A percentile compares a stretch with the other conserved stretches of the same genome.
These are phyloP conservation scores for Candida qinlingensis DNA, from an alignment of 805 yeast genomes.

Conservation along the genomic window DNA sequence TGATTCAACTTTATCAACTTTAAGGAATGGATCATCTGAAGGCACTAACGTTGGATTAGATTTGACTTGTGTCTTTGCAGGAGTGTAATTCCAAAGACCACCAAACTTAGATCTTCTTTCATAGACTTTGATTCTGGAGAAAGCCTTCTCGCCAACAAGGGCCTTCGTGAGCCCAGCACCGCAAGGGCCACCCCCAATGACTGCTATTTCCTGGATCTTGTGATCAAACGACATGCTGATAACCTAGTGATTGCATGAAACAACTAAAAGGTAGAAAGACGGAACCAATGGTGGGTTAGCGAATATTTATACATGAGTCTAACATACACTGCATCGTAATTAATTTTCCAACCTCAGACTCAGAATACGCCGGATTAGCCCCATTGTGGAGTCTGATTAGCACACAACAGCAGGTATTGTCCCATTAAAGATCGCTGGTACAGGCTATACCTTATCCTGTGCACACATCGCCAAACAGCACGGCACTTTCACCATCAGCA, in stretches of 20 bases:
- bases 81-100: constrained; percentile 68
- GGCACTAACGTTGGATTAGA: constrained; percentile 22
- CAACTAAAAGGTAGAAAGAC: too few relatives aligned
- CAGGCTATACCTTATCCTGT: too few relatives aligned
- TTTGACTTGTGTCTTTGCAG: constrained; percentile 10
- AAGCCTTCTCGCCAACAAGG: constrained; percentile 43
- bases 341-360: too few relatives aligned
- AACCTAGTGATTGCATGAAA: neutral
- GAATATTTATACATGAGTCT: too few relatives aligned
- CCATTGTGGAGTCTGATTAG: too few relatives aligned
- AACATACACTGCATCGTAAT: too few relatives aligned
- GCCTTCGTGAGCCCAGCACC: constrained; percentile 68
- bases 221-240: neutral
- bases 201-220: constrained; percentile 37
- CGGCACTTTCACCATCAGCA: too few relatives aligned
- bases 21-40: constrained; percentile 22
- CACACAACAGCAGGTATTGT: too few relatives aligned
- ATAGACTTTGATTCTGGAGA: constrained; percentile 46
- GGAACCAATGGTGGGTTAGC: too few relatives aligned
- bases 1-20: constrained; percentile 14
- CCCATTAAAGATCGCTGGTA: too few relatives aligned
- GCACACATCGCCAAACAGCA: too few relatives aligned
- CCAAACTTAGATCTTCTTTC: constrained; percentile 61
- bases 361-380: too few relatives aligned
- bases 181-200: constrained; percentile 76